Percentiles rank a stretch among this genome's conserved stretches.
These are phyloP conservation scores for Porphyra umbilicalis DNA, from an alignment of 31 red algal genomes.

Conservation along the genomic window DNA sequence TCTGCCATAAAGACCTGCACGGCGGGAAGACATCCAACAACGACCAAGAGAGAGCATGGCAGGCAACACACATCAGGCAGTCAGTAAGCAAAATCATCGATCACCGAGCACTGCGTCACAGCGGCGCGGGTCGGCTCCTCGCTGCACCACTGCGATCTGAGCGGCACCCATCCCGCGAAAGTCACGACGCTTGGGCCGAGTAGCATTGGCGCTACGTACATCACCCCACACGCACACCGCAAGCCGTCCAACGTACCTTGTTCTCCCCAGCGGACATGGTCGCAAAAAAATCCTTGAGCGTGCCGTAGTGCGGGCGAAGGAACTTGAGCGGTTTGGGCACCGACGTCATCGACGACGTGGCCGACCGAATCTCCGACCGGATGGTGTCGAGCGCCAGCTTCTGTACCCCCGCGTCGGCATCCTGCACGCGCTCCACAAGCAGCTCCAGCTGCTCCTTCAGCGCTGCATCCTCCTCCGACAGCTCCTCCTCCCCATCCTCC, in stretches of 20 bases:
- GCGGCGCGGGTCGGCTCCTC: too few relatives aligned
- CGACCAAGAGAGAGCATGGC: neutral
- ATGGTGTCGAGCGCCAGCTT: slow-evolving; percentile 82
- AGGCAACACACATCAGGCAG: neutral
- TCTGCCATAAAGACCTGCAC: slow-evolving; percentile 45
- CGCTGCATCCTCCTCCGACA: slow-evolving; percentile 93
- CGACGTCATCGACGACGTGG: slow-evolving; percentile 98
- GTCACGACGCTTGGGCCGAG: too few relatives aligned
- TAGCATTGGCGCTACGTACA: too few relatives aligned
- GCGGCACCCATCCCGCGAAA: neutral
- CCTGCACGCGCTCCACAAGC: slow-evolving; percentile 54
- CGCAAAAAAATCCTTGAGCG: slow-evolving; percentile 60
- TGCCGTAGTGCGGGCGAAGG: slow-evolving; percentile 75
- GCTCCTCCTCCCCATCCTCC: slow-evolving; percentile 48
- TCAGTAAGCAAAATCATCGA: neutral
- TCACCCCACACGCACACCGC: neutral
- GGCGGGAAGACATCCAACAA: neutral
- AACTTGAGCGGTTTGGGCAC: slow-evolving; percentile 99
- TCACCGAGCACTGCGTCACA: neutral
- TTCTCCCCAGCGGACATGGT: slow-evolving; percentile 39
- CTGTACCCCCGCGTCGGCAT: slow-evolving; percentile 58
- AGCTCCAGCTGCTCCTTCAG: slow-evolving; percentile 91
- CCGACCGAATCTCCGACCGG: slow-evolving; percentile 82
- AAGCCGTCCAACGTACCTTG: slow-evolving; percentile 9
- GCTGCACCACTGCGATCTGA: neutral